phyloP scores from a whole-genome alignment of 192 early-diverging fungal genomes.

The Geranomyces michiganensis region DNA sequence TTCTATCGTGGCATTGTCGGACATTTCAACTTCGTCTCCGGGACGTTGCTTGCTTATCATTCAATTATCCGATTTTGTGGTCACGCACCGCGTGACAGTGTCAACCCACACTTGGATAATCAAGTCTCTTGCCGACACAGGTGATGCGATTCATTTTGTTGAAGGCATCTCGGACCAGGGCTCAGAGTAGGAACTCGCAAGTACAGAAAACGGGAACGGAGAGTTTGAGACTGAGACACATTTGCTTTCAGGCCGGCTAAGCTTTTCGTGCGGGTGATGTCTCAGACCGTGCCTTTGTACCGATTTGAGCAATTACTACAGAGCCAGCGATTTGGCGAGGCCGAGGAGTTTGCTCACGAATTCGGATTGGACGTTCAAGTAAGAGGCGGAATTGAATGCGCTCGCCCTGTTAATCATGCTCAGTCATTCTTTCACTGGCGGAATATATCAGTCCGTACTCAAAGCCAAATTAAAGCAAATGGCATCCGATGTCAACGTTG shows the following conservation, averaged over 20 bases:
- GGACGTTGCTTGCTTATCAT: slow-evolving; percentile 21
- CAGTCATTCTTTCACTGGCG: not conserved
- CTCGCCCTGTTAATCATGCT: not conserved
- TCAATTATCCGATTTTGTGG: slow-evolving; percentile 16
- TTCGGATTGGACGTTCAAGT: slow-evolving; percentile 39
- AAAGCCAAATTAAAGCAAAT: slow-evolving; percentile 35
- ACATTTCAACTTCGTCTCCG: not conserved
- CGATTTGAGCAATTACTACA: slow-evolving; percentile 36
- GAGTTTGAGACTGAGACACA: not conserved
- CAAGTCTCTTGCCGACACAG: not conserved
- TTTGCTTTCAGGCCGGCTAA: too few relatives aligned
- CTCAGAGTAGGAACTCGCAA: not conserved
- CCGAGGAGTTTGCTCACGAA: slow-evolving; percentile 33
- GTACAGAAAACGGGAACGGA: not conserved
- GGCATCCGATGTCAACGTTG: not conserved
- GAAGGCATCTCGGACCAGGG: slow-evolving; percentile 13
- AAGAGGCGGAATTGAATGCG: too few relatives aligned
- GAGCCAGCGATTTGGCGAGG: slow-evolving; percentile 39
- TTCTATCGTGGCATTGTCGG: slow-evolving; percentile 23
- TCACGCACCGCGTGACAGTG: slow-evolving; percentile 30
- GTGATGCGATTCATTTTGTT: not conserved
- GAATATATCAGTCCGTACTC: slow-evolving; percentile 22
- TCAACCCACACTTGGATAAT: slow-evolving; percentile 23
- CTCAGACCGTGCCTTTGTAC: slow-evolving; percentile 33
- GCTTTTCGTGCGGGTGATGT: slow-evolving; percentile 28